Percentiles rank a stretch among this genome's conserved stretches.
Conservation (phyloP, 306 rosid species). For the Quercus rubra region DNA sequence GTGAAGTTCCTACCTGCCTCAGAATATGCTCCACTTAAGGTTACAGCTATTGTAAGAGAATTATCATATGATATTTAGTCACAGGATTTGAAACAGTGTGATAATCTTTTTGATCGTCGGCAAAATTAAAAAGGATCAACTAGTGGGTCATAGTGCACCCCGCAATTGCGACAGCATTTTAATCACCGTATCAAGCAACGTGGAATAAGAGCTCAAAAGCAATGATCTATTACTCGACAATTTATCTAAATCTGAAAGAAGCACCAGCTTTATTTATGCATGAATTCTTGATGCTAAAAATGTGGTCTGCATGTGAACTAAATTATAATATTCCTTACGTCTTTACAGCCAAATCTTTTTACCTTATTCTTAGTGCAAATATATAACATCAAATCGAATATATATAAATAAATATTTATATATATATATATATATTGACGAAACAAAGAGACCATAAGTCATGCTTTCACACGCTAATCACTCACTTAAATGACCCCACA, state of each 20-base stretch:
- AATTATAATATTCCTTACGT: conserved; percentile 40
- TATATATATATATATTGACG: no score
- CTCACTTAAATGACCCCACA: conserved; percentile 13
- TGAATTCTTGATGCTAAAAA: conserved; percentile 32
- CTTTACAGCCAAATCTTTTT: conserved; percentile 36
- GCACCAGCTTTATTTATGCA: conserved; percentile 21
- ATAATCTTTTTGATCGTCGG: conserved; percentile 13
- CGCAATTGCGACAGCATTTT: conserved; percentile 43
- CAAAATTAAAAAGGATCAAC: conserved; percentile 11
- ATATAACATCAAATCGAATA: conserved; percentile 22
- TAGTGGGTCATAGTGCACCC: conserved; percentile 50
- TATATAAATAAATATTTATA: no score
- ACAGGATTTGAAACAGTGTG: conserved; percentile 13
- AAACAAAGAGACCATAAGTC: conserved; percentile 7
- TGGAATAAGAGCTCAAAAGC: conserved; percentile 4
- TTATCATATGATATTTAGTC: conserved; percentile 19
- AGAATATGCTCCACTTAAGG: conserved; percentile 45
- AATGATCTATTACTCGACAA: background rate
- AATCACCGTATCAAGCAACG: conserved; percentile 26
- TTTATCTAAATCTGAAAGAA: conserved; percentile 18
- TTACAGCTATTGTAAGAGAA: conserved; percentile 32
- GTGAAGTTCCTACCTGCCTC: background rate
- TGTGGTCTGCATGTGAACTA: conserved; percentile 26
- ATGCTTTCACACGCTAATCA: conserved; percentile 44
- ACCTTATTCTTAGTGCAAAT: conserved; percentile 23